Conservation (phyloP, 345 rosid genomes). For the Hibiscus syriacus region DNA sequence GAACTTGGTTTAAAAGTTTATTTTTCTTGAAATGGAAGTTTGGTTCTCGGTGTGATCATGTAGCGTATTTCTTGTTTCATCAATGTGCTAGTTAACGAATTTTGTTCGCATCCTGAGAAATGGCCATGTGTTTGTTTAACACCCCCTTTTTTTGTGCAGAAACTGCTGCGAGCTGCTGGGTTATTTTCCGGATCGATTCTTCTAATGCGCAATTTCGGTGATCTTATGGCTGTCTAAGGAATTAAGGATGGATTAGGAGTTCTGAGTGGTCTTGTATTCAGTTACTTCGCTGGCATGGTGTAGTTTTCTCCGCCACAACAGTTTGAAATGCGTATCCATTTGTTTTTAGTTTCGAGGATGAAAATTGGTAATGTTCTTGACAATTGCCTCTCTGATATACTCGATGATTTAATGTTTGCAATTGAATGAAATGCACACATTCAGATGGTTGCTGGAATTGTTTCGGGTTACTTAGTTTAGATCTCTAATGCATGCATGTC, state of each 20-base stretch:
- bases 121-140: no score
- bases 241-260: conserved; percentile 20
- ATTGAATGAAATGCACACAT: neutral
- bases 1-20: no score
- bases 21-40: no score
- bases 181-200: conserved; percentile 66
- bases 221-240: conserved; percentile 62
- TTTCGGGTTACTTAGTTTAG: neutral
- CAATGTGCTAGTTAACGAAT: no score
- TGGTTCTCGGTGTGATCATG: no score
- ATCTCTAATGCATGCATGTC: neutral
- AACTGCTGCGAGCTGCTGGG: conserved; percentile 62
- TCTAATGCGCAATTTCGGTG: conserved; percentile 79
- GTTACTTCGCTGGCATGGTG: neutral
- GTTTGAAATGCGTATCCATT: no score
- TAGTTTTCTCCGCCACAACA: no score
- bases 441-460: neutral
- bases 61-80: no score
- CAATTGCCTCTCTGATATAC: no score
- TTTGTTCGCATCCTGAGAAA: neutral
- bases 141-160: conserved; percentile 53
- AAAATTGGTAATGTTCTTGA: no score
- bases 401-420: neutral
- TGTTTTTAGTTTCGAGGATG: no score
- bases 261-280: neutral